Evolutionary conservation across 805 yeast species (phyloP).

Genomic region (Pichia ethanolica): DNA sequence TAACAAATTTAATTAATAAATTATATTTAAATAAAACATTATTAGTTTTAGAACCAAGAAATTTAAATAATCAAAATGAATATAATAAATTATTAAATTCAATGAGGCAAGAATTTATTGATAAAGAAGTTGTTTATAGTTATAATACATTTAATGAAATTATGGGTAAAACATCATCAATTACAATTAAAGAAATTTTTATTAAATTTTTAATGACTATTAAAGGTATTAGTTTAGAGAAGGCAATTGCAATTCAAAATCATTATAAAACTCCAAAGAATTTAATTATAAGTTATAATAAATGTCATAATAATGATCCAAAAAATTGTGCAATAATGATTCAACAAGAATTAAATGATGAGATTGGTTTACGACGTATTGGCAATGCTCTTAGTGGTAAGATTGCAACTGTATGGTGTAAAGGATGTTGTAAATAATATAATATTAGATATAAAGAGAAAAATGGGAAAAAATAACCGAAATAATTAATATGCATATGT

Average conservation of each 20-base stretch:
- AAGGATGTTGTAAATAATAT: background rate
- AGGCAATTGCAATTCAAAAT: slow-evolving; percentile 71
- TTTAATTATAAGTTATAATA: slow-evolving; percentile 35
- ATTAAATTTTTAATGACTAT: slow-evolving; percentile 70
- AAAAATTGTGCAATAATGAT: background rate
- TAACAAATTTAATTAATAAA: slow-evolving; percentile 38
- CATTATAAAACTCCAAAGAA: slow-evolving; percentile 61
- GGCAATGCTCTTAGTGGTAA: background rate
- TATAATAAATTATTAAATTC: slow-evolving; percentile 34
- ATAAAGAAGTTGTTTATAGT: slow-evolving; percentile 37
- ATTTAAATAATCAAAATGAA: slow-evolving; percentile 43
- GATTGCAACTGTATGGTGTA: slow-evolving; percentile 1
- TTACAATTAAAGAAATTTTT: slow-evolving; percentile 70
- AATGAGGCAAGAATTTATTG: slow-evolving; percentile 30
- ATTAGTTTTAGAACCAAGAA: slow-evolving; percentile 45
- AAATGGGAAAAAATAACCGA: too few relatives aligned
- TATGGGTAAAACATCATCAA: slow-evolving; percentile 60
- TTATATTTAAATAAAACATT: slow-evolving; percentile 33
- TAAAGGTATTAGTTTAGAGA: slow-evolving; percentile 76
- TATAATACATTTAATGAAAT: slow-evolving; percentile 55
- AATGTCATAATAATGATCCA: slow-evolving; percentile 10
- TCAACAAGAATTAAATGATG: background rate
- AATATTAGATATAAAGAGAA: too few relatives aligned
- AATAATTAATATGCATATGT: too few relatives aligned
- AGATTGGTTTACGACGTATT: slow-evolving; percentile 3